Evolutionary conservation across 129 eudicot species (phyloP).

Genomic region (Helianthus tuberosus): DNA sequence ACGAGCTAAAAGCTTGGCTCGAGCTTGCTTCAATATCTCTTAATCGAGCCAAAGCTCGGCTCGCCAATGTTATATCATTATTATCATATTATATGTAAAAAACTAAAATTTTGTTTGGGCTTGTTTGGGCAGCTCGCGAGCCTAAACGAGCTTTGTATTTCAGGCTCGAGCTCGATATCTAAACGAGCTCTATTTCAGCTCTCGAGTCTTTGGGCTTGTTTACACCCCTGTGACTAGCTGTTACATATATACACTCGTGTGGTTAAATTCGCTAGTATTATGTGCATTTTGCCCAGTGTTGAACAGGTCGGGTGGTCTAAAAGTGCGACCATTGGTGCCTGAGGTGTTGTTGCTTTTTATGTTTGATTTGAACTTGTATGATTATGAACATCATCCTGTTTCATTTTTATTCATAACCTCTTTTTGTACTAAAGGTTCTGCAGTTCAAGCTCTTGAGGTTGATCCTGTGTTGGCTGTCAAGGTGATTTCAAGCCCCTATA

Average conservation of each 20-base stretch:
- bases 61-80: no score
- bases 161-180: no score
- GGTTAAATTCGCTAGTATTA: neutral
- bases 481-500: constrained; percentile 42
- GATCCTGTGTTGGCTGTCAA: constrained; percentile 49
- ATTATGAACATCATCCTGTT: constrained; percentile 3
- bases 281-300: neutral
- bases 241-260: neutral
- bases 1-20: no score
- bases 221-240: neutral
- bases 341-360: neutral
- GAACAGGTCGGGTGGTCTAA: neutral
- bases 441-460: constrained; percentile 36
- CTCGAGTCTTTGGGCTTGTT: no score
- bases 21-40: no score
- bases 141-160: no score
- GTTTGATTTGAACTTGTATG: neutral
- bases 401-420: constrained; percentile 15
- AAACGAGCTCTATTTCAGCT: no score
- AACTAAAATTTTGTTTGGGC: no score
- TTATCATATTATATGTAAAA: no score
- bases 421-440: constrained; percentile 38
- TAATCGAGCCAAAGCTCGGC: no score
- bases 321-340: neutral
- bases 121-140: no score